phyloP scores from a whole-genome alignment of 352 stramenopile species.

The Thraustotheca clavata region DNA sequence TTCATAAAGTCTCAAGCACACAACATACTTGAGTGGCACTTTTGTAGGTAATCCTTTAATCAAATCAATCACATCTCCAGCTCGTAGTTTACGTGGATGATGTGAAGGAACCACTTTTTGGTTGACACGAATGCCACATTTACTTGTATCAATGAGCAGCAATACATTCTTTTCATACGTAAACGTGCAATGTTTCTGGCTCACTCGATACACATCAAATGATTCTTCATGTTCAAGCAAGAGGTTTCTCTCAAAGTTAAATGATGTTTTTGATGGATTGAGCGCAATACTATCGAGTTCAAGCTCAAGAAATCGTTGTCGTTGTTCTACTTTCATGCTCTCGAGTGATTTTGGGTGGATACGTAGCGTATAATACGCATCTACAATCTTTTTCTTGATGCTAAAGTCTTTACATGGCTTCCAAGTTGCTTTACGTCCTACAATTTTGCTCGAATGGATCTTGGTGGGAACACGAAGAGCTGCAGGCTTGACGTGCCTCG shows the following conservation, averaged over 20 bases:
- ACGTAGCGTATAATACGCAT: not conserved
- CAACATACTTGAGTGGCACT: not conserved
- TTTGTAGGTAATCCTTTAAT: not conserved
- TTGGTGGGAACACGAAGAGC: not conserved
- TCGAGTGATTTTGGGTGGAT: not conserved
- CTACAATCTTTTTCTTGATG: not conserved
- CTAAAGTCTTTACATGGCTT: not conserved
- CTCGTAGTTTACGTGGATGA: not conserved
- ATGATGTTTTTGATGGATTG: not conserved
- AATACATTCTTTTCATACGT: not conserved
- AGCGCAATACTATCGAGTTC: not conserved
- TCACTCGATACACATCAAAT: not conserved
- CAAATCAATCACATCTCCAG: not conserved
- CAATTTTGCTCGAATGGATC: too few species aligned
- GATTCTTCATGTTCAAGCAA: not conserved
- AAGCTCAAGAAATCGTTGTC: not conserved
- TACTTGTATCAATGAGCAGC: not conserved
- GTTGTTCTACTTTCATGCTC: not conserved
- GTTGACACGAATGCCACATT: not conserved
- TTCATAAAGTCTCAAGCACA: not conserved
- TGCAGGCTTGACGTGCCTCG: not conserved
- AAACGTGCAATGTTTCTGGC: not conserved
- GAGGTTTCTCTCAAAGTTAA: not conserved
- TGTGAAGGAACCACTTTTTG: not conserved
- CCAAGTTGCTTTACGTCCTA: too few species aligned